phyloP scores from a whole-genome alignment of 2,329 filamentous ascomycete species.

The Mycosphaerella arachidis region DNA sequence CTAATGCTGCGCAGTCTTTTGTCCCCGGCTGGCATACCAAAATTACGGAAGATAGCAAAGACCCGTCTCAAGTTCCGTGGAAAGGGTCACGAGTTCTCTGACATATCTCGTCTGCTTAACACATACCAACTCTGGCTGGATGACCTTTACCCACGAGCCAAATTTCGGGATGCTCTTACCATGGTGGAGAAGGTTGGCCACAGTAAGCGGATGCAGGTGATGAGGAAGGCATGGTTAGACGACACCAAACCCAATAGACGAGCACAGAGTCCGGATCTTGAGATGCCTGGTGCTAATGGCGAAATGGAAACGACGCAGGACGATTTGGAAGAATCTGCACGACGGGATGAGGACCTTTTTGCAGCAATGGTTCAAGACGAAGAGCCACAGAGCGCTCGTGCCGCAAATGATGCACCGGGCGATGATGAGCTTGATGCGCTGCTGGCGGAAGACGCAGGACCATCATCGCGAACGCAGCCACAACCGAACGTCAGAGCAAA shows the following conservation, averaged over 20 bases:
- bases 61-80: slow-evolving; percentile 75
- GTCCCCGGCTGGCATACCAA: slow-evolving; percentile 77
- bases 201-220: slow-evolving; percentile 69
- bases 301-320: background rate
- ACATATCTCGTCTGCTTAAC: slow-evolving; percentile 73
- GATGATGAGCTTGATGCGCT: slow-evolving; percentile 28
- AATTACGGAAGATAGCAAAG: slow-evolving; percentile 66
- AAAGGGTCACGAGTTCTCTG: slow-evolving; percentile 93
- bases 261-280: slow-evolving; percentile 16
- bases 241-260: slow-evolving; percentile 56
- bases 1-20: slow-evolving; percentile 58
- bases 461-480: background rate
- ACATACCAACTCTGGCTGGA: slow-evolving; percentile 97
- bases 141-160: slow-evolving; percentile 89
- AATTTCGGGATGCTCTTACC: slow-evolving; percentile 79
- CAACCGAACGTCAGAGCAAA: slow-evolving; percentile 17
- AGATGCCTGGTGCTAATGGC: slow-evolving; percentile 16
- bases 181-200: slow-evolving; percentile 95
- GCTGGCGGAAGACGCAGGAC: slow-evolving; percentile 17
- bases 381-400: slow-evolving; percentile 14
- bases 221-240: slow-evolving; percentile 78
- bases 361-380: slow-evolving; percentile 4
- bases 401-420: slow-evolving; percentile 14
- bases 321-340: slow-evolving; percentile 3
- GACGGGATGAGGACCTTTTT: slow-evolving; percentile 5